These are phyloP conservation scores for Podospora appendiculata DNA, from an alignment of 495 filamentous ascomycete genomes.

Conservation along the genomic window DNA sequence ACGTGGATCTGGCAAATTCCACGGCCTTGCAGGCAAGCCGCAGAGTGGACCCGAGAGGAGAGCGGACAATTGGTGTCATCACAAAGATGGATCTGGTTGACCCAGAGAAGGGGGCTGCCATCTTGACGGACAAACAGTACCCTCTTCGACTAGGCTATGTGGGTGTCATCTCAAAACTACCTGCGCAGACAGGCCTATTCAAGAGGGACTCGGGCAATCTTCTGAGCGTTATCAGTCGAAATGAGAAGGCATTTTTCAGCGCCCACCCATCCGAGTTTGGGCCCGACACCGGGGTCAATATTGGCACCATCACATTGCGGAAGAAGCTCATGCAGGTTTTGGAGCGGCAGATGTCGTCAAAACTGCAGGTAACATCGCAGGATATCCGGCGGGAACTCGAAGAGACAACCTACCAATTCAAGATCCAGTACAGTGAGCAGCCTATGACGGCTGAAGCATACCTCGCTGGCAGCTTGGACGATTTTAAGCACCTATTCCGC, in stretches of 20 bases:
- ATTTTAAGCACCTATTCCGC: slow-evolving; percentile 97
- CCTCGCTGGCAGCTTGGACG: slow-evolving; percentile 85
- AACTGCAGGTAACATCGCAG: slow-evolving; percentile 77
- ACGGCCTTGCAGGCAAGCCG: slow-evolving; percentile 86
- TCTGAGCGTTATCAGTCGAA: slow-evolving; percentile 70
- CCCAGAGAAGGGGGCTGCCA: slow-evolving; percentile 62
- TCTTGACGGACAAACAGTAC: slow-evolving; percentile 85
- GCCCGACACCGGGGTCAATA: slow-evolving; percentile 56
- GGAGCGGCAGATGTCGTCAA: slow-evolving; percentile 93
- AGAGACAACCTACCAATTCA: slow-evolving; percentile 97
- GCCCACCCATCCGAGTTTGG: slow-evolving; percentile 77
- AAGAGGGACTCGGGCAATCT: slow-evolving; percentile 79
- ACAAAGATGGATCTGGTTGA: slow-evolving; percentile 99
- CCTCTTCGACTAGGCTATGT: slow-evolving; percentile 95
- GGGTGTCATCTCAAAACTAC: slow-evolving; percentile 80
- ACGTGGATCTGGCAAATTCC: slow-evolving; percentile 95
- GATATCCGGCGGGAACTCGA: slow-evolving; percentile 92
- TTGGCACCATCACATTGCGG: slow-evolving; percentile 77
- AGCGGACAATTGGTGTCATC: slow-evolving; percentile 94
- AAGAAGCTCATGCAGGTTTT: slow-evolving; percentile 97
- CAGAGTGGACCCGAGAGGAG: slow-evolving; percentile 86
- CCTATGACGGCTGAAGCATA: slow-evolving; percentile 93
- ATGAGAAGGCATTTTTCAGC: slow-evolving; percentile 84
- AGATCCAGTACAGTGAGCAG: slow-evolving; percentile 98
- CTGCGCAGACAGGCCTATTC: slow-evolving; percentile 65